Percentiles rank a stretch among this genome's conserved stretches.
Evolutionary conservation across 768 basidiomycete species (phyloP).

Genomic region (Serendipita indica): DNA sequence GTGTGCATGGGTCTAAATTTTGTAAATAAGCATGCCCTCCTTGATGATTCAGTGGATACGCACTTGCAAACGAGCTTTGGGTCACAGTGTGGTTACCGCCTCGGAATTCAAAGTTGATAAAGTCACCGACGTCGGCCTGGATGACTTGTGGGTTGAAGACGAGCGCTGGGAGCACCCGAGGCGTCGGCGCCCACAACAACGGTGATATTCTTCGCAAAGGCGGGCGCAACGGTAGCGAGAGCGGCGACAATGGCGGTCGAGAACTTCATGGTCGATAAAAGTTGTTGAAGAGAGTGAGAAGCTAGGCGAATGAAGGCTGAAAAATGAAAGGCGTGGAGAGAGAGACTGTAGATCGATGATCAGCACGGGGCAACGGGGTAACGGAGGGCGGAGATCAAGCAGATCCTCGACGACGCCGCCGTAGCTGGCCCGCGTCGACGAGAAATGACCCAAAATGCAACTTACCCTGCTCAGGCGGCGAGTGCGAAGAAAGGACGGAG

Average conservation of each 20-base stretch:
- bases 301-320: neutral
- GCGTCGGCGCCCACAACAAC: neutral
- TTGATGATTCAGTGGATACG: neutral
- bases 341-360: constrained; percentile 1
- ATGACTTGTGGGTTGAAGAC: neutral
- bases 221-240: constrained; percentile 2
- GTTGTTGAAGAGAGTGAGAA: neutral
- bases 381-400: neutral
- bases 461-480: constrained; percentile 6
- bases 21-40: neutral
- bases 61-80: constrained; percentile 5
- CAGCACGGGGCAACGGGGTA: neutral
- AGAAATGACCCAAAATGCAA: neutral
- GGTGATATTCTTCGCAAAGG: neutral
- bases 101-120: constrained; percentile 7
- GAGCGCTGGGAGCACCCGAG: neutral
- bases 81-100: constrained; percentile 7
- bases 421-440: neutral
- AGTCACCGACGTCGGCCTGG: constrained; percentile 1
- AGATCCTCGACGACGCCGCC: neutral
- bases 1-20: constrained; percentile 4
- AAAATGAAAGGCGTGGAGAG: neutral
- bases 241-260: neutral
- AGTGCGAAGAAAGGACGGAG: neutral
- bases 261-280: constrained; percentile 5